Evolutionary conservation across 2,329 filamentous ascomycete species (phyloP).

Genomic region (Pseudogymnoascus sp.): DNA sequence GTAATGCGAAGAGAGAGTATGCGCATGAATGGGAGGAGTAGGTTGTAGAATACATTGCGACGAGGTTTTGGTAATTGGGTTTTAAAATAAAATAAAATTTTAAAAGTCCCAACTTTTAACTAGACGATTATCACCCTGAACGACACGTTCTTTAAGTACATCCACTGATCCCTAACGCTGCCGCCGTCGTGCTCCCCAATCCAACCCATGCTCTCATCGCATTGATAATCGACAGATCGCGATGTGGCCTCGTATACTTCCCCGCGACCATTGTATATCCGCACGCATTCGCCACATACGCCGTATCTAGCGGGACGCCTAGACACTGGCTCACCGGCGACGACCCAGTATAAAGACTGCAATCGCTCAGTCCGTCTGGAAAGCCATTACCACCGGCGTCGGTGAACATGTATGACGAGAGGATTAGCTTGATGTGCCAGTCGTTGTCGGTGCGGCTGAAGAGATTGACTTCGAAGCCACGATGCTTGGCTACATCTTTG

Average conservation of each 20-base stretch:
- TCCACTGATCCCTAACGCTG: slow-evolving; percentile 22
- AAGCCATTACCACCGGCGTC: slow-evolving; percentile 22
- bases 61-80: neutral
- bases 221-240: slow-evolving; percentile 26
- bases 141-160: slow-evolving; percentile 10
- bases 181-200: slow-evolving; percentile 20
- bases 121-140: neutral
- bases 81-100: too few species aligned
- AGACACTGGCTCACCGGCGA: slow-evolving; percentile 19
- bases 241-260: slow-evolving; percentile 25
- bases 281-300: slow-evolving; percentile 22
- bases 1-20: neutral
- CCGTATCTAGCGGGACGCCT: slow-evolving; percentile 23
- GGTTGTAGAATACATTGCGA: too few species aligned
- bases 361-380: slow-evolving; percentile 25
- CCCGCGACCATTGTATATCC: slow-evolving; percentile 21
- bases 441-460: slow-evolving; percentile 26
- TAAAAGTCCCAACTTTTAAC: too few species aligned
- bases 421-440: slow-evolving; percentile 26
- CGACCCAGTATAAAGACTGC: slow-evolving; percentile 22
- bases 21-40: neutral
- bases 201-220: slow-evolving; percentile 28
- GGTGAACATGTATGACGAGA: slow-evolving; percentile 25
- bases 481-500: slow-evolving; percentile 24
- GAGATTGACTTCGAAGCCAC: slow-evolving; percentile 24